Evolutionary conservation across 768 basidiomycete genomes (phyloP), one percentile per base, ranked within the genome.

Genomic region (Sistotremastrum niveocremeum): DNA sequence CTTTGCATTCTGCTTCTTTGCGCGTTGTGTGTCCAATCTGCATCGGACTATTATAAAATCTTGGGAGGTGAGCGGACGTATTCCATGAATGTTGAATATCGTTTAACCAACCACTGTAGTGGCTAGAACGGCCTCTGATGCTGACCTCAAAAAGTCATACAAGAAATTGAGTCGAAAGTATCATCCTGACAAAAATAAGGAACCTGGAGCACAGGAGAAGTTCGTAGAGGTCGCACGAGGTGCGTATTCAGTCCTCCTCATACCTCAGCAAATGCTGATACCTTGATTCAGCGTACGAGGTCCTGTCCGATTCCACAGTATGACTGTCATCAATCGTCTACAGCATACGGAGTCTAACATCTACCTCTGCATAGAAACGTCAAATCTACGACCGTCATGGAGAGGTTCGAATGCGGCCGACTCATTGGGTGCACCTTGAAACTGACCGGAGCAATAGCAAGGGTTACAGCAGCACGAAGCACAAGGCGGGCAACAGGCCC

Each of bases 101-200:
- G 20, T 20, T 20, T 20, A 20, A 20, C 20, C 20, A 20, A 20
- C 1, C 1, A 2, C 20, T 46, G 12, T 51, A 74, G 72, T 94
- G 39, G 75, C 78, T 55, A 77, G 67, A 53, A 81, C 84, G 39
- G 88, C 90, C 9, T 81, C 82, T 35, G 86, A 91, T 39, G 79
- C 77, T 57, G 90, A 94, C 57, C 88, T 97, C 59, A 77, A 84
- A 62, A 82, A 85, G 52, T 88, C 91, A 3, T 97, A 95, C 66
- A 90, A 90, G 62, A 79, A 77, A 54, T 69, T 93, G 11, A 88
- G 87, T 61, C 79, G 79, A 56, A 87, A 81, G 65, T 89, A 74
- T 46, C 93, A 98, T 57, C 94, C 94, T 0, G 94, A 99, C 70
- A 95, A 94, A 70, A 95, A 93, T 63, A 83, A 81, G 56, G 85